phyloP scores from a whole-genome alignment of 169 alveolate species.

The Plasmodium ovale region DNA sequence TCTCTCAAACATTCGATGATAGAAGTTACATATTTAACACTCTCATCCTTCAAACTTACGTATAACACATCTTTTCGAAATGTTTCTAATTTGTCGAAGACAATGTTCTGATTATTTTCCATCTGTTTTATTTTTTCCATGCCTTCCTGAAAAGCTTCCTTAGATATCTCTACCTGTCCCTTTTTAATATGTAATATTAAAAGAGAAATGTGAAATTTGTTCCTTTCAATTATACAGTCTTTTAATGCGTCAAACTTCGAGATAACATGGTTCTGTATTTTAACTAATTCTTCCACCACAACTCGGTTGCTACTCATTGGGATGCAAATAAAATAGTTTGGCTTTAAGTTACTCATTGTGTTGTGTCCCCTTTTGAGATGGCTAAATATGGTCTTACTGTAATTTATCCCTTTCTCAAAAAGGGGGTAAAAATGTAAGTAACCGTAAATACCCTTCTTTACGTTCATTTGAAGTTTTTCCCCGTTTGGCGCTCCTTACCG shows the following conservation, averaged over 20 bases:
- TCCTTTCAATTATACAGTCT: slow-evolving; percentile 54
- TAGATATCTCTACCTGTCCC: slow-evolving; percentile 24
- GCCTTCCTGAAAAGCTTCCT: slow-evolving; percentile 64
- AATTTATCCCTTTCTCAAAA: background rate
- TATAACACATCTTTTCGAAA: slow-evolving; percentile 72
- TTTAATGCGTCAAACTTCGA: slow-evolving; percentile 32
- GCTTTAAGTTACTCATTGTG: slow-evolving; percentile 27
- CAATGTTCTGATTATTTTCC: slow-evolving; percentile 12
- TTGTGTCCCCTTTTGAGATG: background rate
- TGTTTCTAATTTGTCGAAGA: slow-evolving; percentile 34
- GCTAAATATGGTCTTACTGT: background rate
- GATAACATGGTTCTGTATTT: slow-evolving; percentile 58
- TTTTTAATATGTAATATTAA: slow-evolving; percentile 50
- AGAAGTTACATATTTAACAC: slow-evolving; percentile 9
- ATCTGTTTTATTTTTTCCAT: slow-evolving; percentile 33
- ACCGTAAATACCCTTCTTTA: background rate
- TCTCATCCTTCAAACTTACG: slow-evolving; percentile 30
- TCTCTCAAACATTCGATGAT: slow-evolving; percentile 9
- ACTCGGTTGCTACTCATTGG: slow-evolving; percentile 14
- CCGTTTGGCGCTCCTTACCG: too few species aligned
- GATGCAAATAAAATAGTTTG: slow-evolving; percentile 62
- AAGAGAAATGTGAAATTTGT: slow-evolving; percentile 68
- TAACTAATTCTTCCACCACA: slow-evolving; percentile 30
- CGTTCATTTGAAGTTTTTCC: slow-evolving; percentile 1
- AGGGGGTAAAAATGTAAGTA: background rate